Conservation (phyloP, 2,329 filamentous ascomycete genomes). For the Beauveria sp. region DNA sequence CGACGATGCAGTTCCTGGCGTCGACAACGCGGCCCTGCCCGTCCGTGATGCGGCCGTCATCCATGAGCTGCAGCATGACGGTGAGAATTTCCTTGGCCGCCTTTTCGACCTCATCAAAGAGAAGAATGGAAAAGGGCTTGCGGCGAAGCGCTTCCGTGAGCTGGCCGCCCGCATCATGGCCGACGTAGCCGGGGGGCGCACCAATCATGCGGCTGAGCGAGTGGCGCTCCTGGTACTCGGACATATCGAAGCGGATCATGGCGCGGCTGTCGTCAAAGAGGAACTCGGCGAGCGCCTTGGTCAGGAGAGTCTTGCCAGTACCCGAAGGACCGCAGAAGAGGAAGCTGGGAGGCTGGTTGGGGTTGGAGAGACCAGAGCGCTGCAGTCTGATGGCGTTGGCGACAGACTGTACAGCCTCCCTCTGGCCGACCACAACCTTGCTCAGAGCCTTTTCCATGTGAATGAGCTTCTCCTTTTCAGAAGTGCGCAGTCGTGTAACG, state of each 20-base stretch:
- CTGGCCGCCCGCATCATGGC: conserved; percentile 91
- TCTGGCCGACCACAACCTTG: conserved; percentile 86
- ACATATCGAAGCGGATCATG: conserved; percentile 99
- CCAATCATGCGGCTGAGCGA: conserved; percentile 96
- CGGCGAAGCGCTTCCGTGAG: conserved; percentile 90
- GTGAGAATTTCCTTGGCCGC: conserved; percentile 96
- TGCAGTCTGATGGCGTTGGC: conserved; percentile 95
- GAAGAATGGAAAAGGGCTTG: conserved; percentile 91
- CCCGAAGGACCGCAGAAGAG: conserved; percentile 97
- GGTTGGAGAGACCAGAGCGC: conserved; percentile 87
- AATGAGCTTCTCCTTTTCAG: conserved; percentile 97
- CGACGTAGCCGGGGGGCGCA: conserved; percentile 92
- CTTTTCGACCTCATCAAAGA: conserved; percentile 98
- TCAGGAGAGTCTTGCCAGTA: conserved; percentile 95
- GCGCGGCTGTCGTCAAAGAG: conserved; percentile 94
- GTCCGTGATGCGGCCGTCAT: conserved; percentile 96
- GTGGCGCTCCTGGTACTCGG: conserved; percentile 96
- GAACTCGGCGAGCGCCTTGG: conserved; percentile 95
- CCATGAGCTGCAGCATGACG: conserved; percentile 97
- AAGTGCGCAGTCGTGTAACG: conserved; percentile 85
- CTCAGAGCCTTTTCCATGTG: conserved; percentile 86
- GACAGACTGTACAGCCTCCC: conserved; percentile 85
- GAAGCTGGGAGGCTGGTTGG: conserved; percentile 95
- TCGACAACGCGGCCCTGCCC: conserved; percentile 93
- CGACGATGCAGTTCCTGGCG: conserved; percentile 95